A percentile compares a stretch with the other conserved stretches of the same genome.
Evolutionary conservation across 768 basidiomycete genomes (phyloP).

Genomic region (Rubroboletus satanas): DNA sequence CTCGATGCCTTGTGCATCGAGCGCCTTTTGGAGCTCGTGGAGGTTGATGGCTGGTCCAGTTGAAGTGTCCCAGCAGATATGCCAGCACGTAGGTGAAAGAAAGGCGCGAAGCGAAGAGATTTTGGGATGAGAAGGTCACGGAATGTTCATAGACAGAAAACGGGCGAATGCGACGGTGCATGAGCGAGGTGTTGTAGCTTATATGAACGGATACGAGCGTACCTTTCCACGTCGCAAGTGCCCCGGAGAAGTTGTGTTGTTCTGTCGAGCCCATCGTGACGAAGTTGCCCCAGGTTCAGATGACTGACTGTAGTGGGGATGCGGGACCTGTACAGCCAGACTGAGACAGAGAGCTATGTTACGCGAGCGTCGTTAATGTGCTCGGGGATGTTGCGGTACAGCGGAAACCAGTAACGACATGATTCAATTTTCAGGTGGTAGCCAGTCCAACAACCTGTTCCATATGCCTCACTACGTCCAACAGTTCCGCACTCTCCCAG

Average conservation of each 20-base stretch:
- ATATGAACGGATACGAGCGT: slow-evolving; percentile 10
- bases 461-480: slow-evolving; percentile 18
- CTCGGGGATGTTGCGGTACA: too few species aligned
- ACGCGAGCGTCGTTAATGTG: background rate
- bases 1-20: slow-evolving; percentile 91
- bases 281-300: background rate
- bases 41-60: slow-evolving; percentile 71
- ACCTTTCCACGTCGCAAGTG: slow-evolving; percentile 92
- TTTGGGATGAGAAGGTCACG: background rate
- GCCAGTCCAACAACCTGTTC: slow-evolving; percentile 7
- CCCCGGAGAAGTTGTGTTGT: slow-evolving; percentile 83
- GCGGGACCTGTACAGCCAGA: background rate
- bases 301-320: background rate
- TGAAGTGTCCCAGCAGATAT: background rate
- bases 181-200: slow-evolving; percentile 1
- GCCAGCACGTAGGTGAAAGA: background rate
- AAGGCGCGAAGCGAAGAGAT: background rate
- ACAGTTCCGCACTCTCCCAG: slow-evolving; percentile 8
- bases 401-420: too few species aligned
- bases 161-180: background rate
- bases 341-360: background rate
- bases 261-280: slow-evolving; percentile 38
- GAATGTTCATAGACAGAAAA: background rate
- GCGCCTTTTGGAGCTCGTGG: slow-evolving; percentile 84
- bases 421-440: background rate